Base-by-base conservation (phyloP, 306 rosid genomes). In the Cicer chorassanicum region DNA sequence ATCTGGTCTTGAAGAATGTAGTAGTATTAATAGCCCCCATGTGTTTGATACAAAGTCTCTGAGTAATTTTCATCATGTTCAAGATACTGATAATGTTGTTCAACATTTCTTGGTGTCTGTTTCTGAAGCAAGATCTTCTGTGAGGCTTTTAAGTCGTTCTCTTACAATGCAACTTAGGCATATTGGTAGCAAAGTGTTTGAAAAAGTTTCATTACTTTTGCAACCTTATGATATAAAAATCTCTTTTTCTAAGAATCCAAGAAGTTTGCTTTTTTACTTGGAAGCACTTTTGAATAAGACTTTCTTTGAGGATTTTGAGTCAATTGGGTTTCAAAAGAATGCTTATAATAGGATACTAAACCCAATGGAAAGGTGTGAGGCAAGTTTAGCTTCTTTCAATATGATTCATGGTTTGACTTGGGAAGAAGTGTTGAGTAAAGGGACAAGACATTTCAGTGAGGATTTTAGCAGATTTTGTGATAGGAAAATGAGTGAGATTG, bases 401-500 rank as follows among this genome's bases (percentile, higher is more conserved):
- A 39, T 65, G 79, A 88, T 95, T 38, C 82, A 74, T 9, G 86
- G 86, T 5, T 63, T 95, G 77, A 90, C 97, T 5, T 95, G 99
- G 99, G 95, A 95, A 41, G 96, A 90, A 41, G 98, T 95, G 2
- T 65, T 95, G 78, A 87, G 74, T 82, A 92, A 92, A 40, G 99
- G 99, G 11, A 95, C 99, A 2, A 82, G 85, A 85, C 97, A 95
- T 79, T 92, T 92, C 87, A 92, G 99, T 34, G 96, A 90, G 51
- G 99, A 95, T 1, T 95, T 92, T 61, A 95, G 99, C 75, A 70
- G 90, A 45, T 95, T 95, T 51, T 95, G 99, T 42, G 99, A 95
- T 16, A 74, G 96, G 76, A 95, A 95, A 73, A 95, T 95, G 99
- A 95, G 99, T 51, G 98, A 92, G 53, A 92, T 95, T 24, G 96